Evolutionary conservation across 2,329 filamentous ascomycete species (phyloP).

Genomic region (Claviceps maximensis): DNA sequence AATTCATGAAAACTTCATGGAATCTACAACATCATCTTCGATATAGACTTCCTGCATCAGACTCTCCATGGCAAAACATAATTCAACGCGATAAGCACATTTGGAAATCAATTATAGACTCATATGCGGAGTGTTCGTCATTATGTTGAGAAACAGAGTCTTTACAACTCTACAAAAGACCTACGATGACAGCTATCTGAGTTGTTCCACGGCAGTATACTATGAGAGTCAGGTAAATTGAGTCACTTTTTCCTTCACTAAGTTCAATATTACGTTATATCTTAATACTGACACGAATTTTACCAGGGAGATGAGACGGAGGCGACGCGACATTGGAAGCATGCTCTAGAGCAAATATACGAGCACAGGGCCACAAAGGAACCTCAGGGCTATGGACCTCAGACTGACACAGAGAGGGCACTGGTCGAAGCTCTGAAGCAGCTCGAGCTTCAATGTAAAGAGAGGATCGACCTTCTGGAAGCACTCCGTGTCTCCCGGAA

Average conservation of each 20-base stretch:
- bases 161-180: conserved; percentile 82
- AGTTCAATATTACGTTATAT: not conserved
- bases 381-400: conserved; percentile 53
- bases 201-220: conserved; percentile 89
- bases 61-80: not conserved
- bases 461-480: conserved; percentile 78
- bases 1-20: too few relatives aligned
- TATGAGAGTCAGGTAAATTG: conserved; percentile 71
- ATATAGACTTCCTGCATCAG: not conserved
- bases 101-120: not conserved
- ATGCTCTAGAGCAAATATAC: conserved; percentile 77
- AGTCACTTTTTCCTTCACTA: not conserved
- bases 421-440: conserved; percentile 68
- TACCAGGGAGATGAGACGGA: conserved; percentile 69
- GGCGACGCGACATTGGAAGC: conserved; percentile 80
- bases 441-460: conserved; percentile 84
- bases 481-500: conserved; percentile 57
- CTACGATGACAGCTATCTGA: conserved; percentile 91
- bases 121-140: conserved; percentile 11
- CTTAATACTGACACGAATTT: not conserved
- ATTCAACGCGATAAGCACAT: not conserved
- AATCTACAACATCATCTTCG: not conserved
- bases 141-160: conserved; percentile 40
- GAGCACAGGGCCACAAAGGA: conserved; percentile 70
- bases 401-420: conserved; percentile 71